Base-by-base conservation (phyloP, 1,284 basidiomycete species). In the Ceratobasidium theobromae region DNA sequence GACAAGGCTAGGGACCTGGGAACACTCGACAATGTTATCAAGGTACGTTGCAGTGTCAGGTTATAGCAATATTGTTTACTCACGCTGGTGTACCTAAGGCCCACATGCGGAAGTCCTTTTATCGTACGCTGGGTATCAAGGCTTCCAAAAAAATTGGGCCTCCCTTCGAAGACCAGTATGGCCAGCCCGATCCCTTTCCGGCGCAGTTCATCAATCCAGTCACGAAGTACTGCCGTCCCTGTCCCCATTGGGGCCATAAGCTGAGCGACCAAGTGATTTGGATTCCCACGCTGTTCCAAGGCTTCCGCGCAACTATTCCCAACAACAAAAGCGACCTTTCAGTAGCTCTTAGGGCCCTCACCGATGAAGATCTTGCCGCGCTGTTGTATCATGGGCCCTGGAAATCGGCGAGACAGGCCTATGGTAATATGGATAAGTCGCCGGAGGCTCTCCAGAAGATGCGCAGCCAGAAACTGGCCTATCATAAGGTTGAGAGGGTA, bases 271-370 rank as follows among this genome's bases (percentile, higher is more conserved):
- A 58, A 14, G 12, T 48, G 4, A 41, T 41, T 18, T 48, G 43
- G 55, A 23, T 58, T 4, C 51, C 51, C 5, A 53, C 51, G 14
- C 35, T 18, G 5, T 21, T 53, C 14, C 12, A 35, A 4, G 21
- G 43, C 3, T 58, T 58, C 23, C 1, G 28, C 2, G 12, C 43
- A 14, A 58, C 43, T 5, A 58, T 58, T 30, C 55, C 55, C 8
- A 58, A 58, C 28, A 30, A 58, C 41, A 11, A 35, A 3, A 58
- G 41, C 30, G 55, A 58, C 1, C 25, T 58, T 12, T 46, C 55
- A 2, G 14, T 11, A 9, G 2, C 32, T 2, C 55, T 58, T 18
- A 2, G 55, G 2, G 25, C n/a, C 16, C 43, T 48, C 2, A 30
- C 28, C 1, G 55, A 58, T 27, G 43, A 58, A 11, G 40, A 58